Evolutionary conservation across 2,329 filamentous ascomycete genomes (phyloP).

Genomic region (Annulohypoxylon truncatum): DNA sequence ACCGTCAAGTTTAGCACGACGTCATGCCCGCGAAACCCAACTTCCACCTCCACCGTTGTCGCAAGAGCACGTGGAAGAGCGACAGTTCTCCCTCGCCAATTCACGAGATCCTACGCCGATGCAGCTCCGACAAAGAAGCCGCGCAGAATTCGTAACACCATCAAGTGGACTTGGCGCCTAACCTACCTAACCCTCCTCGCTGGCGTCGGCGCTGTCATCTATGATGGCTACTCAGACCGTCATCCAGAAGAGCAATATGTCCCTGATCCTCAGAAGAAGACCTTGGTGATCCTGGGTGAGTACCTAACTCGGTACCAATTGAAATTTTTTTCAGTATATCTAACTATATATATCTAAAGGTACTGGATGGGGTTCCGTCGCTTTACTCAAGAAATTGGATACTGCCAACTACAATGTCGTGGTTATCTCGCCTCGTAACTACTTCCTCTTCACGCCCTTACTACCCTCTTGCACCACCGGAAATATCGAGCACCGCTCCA

Average conservation of each 20-base stretch:
- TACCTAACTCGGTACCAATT: slow-evolving; percentile 18
- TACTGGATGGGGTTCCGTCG: slow-evolving; percentile 95
- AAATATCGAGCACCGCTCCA: slow-evolving; percentile 97
- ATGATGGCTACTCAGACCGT: slow-evolving; percentile 84
- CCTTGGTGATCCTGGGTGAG: slow-evolving; percentile 91
- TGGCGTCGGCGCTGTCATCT: slow-evolving; percentile 77
- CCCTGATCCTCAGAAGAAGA: slow-evolving; percentile 93
- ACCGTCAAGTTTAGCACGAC: slow-evolving; percentile 46
- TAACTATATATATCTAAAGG: slow-evolving; percentile 63
- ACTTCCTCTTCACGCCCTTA: slow-evolving; percentile 99
- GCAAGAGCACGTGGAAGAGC: slow-evolving; percentile 53
- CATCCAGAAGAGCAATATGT: slow-evolving; percentile 83
- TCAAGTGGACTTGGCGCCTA: slow-evolving; percentile 86
- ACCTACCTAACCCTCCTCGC: slow-evolving; percentile 80
- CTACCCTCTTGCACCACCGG: slow-evolving; percentile 97
- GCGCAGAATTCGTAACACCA: slow-evolving; percentile 72
- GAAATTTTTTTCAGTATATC: slow-evolving; percentile 2
- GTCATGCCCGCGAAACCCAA: slow-evolving; percentile 47
- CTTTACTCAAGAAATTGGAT: slow-evolving; percentile 97
- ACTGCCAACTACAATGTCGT: slow-evolving; percentile 99
- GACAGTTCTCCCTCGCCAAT: slow-evolving; percentile 54
- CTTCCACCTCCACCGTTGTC: slow-evolving; percentile 47
- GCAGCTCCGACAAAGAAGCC: slow-evolving; percentile 61
- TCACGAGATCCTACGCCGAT: slow-evolving; percentile 64
- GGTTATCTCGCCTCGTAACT: slow-evolving; percentile 97